Conservation (phyloP, 805 yeast genomes). For the Millerozyma miso region DNA sequence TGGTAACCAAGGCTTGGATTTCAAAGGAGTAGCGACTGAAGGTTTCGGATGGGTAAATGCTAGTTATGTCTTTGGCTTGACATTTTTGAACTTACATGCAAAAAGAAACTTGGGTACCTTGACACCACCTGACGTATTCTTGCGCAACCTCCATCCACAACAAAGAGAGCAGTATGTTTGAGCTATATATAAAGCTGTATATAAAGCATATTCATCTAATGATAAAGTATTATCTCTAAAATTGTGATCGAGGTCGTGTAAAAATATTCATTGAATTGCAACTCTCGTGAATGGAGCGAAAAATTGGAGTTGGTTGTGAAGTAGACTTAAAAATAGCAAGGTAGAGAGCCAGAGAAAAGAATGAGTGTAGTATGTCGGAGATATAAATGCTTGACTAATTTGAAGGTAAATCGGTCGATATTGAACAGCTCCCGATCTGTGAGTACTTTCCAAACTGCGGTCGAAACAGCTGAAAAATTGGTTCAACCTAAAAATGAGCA, state of each 20-base stretch:
- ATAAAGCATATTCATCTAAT: neutral
- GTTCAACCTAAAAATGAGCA: slow-evolving; percentile 55
- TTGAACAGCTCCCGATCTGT: neutral
- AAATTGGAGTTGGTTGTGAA: neutral
- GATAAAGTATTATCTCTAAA: neutral
- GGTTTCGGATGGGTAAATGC: slow-evolving; percentile 99
- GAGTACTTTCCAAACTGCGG: slow-evolving; percentile 47
- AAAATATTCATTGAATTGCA: neutral
- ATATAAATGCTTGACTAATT: neutral
- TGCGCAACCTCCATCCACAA: slow-evolving; percentile 40
- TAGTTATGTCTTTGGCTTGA: slow-evolving; percentile 69
- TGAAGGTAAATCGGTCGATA: neutral
- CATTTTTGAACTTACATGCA: slow-evolving; percentile 61
- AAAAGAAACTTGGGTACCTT: slow-evolving; percentile 75
- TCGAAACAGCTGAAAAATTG: slow-evolving; percentile 67
- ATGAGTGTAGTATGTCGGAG: neutral
- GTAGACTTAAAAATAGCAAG: neutral
- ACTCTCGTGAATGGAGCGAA: neutral
- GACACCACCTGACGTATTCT: slow-evolving; percentile 66
- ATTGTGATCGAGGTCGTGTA: neutral
- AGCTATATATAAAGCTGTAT: neutral
- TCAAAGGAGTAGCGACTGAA: slow-evolving; percentile 89
- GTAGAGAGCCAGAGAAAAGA: neutral
- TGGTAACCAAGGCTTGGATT: slow-evolving; percentile 93
- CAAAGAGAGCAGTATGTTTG: slow-evolving; percentile 27